phyloP scores from a whole-genome alignment of 129 eudicot species.

The Lonicera japonica region DNA sequence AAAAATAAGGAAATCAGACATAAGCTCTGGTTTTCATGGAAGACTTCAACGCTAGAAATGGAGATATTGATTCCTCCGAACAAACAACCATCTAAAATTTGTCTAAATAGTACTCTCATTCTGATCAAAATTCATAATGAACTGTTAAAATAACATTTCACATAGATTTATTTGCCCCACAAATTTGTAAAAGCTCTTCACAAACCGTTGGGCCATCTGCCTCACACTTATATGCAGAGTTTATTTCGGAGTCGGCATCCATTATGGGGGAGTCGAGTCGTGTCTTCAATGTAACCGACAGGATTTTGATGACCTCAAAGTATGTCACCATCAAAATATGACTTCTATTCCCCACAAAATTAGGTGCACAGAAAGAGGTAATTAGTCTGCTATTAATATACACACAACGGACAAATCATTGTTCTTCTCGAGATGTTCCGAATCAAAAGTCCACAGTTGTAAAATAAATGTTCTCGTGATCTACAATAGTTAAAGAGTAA shows the following conservation, averaged over 20 bases:
- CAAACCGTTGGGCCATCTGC: not conserved
- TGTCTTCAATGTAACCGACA: constrained; percentile 76
- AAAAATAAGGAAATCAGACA: too few species aligned
- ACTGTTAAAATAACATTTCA: too few species aligned
- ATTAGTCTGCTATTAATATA: too few species aligned
- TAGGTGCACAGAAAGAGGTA: too few species aligned
- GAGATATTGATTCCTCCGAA: not conserved
- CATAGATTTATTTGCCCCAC: not conserved
- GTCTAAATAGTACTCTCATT: not conserved
- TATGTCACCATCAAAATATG: too few species aligned
- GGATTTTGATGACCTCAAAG: constrained; percentile 57
- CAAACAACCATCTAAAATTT: not conserved
- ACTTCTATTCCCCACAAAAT: too few species aligned
- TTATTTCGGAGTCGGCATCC: constrained; percentile 79
- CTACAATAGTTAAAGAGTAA: too few species aligned
- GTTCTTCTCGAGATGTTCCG: constrained; percentile 8
- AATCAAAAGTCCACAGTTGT: constrained; percentile 7
- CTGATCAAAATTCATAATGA: not conserved
- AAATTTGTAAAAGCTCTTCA: not conserved
- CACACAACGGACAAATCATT: constrained; percentile 12
- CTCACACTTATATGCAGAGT: constrained; percentile 45
- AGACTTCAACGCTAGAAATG: not conserved
- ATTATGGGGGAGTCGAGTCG: constrained; percentile 77
- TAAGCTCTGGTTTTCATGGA: too few species aligned
- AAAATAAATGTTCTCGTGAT: too few species aligned